Percentiles rank a stretch among this genome's conserved stretches.
phyloP scores from a whole-genome alignment of 768 basidiomycete genomes.

The Austroboletus festivus region DNA sequence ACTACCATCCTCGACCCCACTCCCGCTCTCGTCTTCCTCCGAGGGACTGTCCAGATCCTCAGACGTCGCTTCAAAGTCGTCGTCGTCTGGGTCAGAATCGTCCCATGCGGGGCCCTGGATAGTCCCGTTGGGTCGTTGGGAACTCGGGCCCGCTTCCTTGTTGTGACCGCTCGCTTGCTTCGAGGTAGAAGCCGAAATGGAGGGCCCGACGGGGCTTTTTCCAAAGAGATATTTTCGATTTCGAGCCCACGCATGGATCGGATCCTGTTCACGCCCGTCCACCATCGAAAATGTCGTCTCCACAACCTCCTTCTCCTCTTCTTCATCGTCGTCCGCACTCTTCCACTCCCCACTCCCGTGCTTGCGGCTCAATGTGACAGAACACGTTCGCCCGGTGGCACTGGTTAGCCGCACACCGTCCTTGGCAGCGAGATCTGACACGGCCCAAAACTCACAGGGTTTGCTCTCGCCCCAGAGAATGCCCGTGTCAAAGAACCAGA shows the following conservation, averaged over 20 bases:
- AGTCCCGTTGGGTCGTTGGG: constrained; percentile 9
- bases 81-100: constrained; percentile 35
- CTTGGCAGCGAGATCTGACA: constrained; percentile 52
- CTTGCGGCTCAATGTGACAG: constrained; percentile 51
- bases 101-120: constrained; percentile 30
- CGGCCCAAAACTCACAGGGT: constrained; percentile 74
- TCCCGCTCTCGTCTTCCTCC: constrained; percentile 30
- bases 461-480: constrained; percentile 74
- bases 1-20: constrained; percentile 31
- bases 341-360: background rate
- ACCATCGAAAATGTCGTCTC: constrained; percentile 73
- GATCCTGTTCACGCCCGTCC: constrained; percentile 64
- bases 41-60: constrained; percentile 43
- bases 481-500: constrained; percentile 70
- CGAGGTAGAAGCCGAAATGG: background rate
- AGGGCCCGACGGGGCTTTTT: background rate
- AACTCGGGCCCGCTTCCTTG: constrained; percentile 3
- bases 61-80: constrained; percentile 34
- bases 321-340: background rate
- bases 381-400: constrained; percentile 66
- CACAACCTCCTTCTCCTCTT: constrained; percentile 35
- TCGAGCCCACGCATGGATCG: constrained; percentile 65
- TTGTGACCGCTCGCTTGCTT: background rate
- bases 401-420: constrained; percentile 55
- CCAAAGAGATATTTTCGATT: constrained; percentile 58